Conservation (phyloP, 495 filamentous ascomycete genomes). For the Neurospora africana region DNA sequence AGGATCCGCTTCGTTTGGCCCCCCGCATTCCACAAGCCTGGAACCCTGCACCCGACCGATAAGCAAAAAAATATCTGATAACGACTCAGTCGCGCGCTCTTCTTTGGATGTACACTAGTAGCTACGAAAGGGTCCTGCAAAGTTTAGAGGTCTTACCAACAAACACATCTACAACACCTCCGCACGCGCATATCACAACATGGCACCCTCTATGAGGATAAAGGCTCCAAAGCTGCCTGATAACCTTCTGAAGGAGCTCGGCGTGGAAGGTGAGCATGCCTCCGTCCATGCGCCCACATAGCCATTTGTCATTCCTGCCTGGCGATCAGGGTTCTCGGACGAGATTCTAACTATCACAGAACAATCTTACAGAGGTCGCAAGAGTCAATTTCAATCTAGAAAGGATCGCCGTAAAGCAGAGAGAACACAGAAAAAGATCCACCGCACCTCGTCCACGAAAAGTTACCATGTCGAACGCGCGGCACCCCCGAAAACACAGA, state of each 20-base stretch:
- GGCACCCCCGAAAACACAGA: background rate
- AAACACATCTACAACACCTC: background rate
- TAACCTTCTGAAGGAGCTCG: constrained; percentile 21
- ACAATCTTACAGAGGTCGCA: background rate
- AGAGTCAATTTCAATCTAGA: constrained; percentile 17
- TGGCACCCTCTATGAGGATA: constrained; percentile 4
- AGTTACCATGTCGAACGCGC: constrained; percentile 7
- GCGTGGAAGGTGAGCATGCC: constrained; percentile 6
- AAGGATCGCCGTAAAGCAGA: constrained; percentile 43
- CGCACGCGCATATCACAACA: background rate
- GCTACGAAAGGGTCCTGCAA: background rate
- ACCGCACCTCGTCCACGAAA: constrained; percentile 7
- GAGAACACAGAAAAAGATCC: constrained; percentile 29
- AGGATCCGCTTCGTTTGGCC: background rate
- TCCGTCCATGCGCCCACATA: background rate
- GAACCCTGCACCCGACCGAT: background rate
- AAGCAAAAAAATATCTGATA: background rate
- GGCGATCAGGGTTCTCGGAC: background rate
- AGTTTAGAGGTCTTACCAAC: background rate
- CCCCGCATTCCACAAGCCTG: background rate
- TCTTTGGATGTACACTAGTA: too few relatives aligned
- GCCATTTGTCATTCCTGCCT: background rate
- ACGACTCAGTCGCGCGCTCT: background rate
- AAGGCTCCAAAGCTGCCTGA: constrained; percentile 12
- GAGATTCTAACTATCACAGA: background rate